Conservation (phyloP, 768 basidiomycete species). For the Lentinula raphanica region DNA sequence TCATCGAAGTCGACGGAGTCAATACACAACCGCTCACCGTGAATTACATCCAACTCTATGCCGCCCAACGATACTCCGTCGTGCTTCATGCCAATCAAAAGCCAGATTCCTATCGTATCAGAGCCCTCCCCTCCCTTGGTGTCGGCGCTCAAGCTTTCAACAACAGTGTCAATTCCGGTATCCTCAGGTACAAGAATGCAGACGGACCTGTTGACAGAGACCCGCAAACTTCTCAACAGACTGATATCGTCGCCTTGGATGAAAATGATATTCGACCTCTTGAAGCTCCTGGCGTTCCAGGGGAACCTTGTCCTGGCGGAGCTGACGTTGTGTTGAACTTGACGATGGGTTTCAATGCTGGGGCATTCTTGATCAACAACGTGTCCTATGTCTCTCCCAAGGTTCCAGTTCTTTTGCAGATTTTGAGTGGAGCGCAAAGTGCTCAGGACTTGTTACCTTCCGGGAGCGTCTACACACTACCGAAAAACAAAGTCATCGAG, state of each 20-base stretch:
- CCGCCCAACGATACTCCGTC: slow-evolving; percentile 31
- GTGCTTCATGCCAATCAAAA: slow-evolving; percentile 32
- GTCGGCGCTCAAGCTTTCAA: slow-evolving; percentile 16
- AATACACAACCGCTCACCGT: slow-evolving; percentile 27
- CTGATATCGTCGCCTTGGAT: slow-evolving; percentile 16
- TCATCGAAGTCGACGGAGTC: slow-evolving; percentile 39
- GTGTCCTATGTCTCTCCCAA: slow-evolving; percentile 21
- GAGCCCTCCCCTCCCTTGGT: slow-evolving; percentile 20
- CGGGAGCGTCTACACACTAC: slow-evolving; percentile 34
- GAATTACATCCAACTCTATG: slow-evolving; percentile 35
- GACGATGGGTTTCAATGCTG: slow-evolving; percentile 1
- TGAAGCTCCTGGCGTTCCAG: slow-evolving; percentile 23
- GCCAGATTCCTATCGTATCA: slow-evolving; percentile 37
- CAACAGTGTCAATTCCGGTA: slow-evolving; percentile 30
- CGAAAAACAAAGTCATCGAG: slow-evolving; percentile 42
- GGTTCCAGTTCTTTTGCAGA: slow-evolving; percentile 31
- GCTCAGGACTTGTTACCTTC: slow-evolving; percentile 20
- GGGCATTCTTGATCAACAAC: slow-evolving; percentile 1
- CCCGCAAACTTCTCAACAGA: slow-evolving; percentile 8
- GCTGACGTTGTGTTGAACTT: slow-evolving; percentile 27
- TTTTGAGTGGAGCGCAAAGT: slow-evolving; percentile 23
- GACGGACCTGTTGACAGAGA: slow-evolving; percentile 22
- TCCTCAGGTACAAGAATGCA: slow-evolving; percentile 38
- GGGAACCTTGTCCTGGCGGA: slow-evolving; percentile 23
- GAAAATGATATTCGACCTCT: slow-evolving; percentile 28